Base-by-base conservation (phyloP, 495 filamentous ascomycete genomes). In the Penicillium robsamsonii region DNA sequence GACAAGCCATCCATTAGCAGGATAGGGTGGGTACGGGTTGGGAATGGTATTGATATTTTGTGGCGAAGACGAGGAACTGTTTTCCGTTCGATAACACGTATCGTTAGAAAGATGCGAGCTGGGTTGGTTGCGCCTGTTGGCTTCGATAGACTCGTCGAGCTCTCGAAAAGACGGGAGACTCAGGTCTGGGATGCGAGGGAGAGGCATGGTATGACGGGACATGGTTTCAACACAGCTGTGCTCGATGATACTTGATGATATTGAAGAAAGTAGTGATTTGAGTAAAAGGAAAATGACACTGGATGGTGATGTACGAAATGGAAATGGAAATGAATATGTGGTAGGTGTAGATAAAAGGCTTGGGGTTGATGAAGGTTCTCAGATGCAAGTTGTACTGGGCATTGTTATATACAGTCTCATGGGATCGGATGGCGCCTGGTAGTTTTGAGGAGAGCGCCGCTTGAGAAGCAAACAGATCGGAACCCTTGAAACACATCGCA, bases 341-440 rank as follows among this genome's bases (percentile, higher is more conserved):
- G 44, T 24, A 24, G 31, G 37, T 52, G 50, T 20, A 31, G 50
- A 42, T 18, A 52, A 52, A 51, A 40, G 31, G 35, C 35, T 31
- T 42, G 50, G 27, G 37, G 50, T 52, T 43, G 50, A 52, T 41
- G 50, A 52, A 31, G 17, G 24, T 27, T 40, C 37, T 52, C 50
- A 52, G 50, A 52, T 52, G 50, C 9, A 52, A 52, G 50, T 43
- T 52, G 50, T 9, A 13, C 15, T 15, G 11, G 15, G 38, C 35
- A 24, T 51, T 51, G 24, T 52, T 52, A 42, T 43, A 52, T 43
- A 51, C 20, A 20, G 29, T 31, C 27, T 15, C 15, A 42, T 29
- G 50, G 29, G n/a, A 52, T 52, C 50, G 17, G 50, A 52, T n/a
- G 25, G 10, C 27, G 9, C 20, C 33, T 40, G 7, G 22, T 15